Percentiles rank a stretch among this genome's conserved stretches.
phyloP scores from a whole-genome alignment of 2,329 filamentous ascomycete genomes.

The Raffaelea deltoideospora region DNA sequence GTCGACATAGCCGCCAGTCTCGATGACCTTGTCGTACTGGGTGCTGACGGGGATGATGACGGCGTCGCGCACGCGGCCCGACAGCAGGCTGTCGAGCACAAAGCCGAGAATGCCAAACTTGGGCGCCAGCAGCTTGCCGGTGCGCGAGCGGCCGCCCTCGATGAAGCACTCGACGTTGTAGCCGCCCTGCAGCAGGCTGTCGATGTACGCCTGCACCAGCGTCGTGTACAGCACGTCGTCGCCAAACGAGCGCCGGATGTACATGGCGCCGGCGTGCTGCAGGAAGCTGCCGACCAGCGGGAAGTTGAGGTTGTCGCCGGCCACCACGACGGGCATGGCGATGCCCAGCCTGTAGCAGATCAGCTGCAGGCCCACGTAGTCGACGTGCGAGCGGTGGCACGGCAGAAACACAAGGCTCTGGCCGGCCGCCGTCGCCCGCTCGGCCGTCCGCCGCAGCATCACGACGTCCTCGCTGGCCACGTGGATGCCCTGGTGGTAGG shows the following conservation, averaged over 20 bases:
- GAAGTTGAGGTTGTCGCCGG: constrained; percentile 93
- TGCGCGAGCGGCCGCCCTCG: constrained; percentile 82
- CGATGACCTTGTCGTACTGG: constrained; percentile 97
- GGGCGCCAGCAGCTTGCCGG: constrained; percentile 81
- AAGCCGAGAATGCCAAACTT: constrained; percentile 95
- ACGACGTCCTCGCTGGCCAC: constrained; percentile 90
- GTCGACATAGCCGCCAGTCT: constrained; percentile 91
- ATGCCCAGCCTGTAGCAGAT: constrained; percentile 91
- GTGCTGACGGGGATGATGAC: constrained; percentile 93
- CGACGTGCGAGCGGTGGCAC: constrained; percentile 87
- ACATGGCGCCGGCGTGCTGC: constrained; percentile 95
- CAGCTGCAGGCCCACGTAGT: constrained; percentile 87
- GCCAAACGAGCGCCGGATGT: constrained; percentile 83
- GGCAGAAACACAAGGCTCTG: constrained; percentile 94
- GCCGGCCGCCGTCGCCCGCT: constrained; percentile 69
- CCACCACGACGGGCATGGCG: constrained; percentile 78
- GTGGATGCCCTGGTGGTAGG: constrained; percentile 95
- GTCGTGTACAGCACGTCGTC: constrained; percentile 83
- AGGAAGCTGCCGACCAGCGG: constrained; percentile 79
- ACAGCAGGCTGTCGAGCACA: constrained; percentile 77
- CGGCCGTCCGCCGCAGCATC: constrained; percentile 64
- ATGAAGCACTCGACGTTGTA: constrained; percentile 98
- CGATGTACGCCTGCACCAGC: constrained; percentile 91
- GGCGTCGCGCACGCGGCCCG: constrained; percentile 74
- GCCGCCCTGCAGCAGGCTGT: constrained; percentile 76